Conservation (phyloP, 371 early-diverging fungal genomes). For the Rhizopus arrhizus region DNA sequence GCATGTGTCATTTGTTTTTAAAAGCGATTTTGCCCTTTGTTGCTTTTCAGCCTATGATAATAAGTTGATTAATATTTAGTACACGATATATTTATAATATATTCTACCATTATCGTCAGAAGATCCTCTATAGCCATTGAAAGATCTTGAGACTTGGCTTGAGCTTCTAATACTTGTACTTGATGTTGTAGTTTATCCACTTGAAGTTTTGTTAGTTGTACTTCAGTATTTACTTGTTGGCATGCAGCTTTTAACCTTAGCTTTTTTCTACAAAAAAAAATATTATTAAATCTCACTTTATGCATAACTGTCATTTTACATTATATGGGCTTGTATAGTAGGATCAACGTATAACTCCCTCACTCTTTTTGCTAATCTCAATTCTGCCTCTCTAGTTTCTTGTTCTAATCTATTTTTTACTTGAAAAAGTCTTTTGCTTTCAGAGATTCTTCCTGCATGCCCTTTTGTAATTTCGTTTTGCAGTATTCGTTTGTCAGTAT, state of each 20-base stretch:
- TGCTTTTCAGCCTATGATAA: constrained; percentile 1
- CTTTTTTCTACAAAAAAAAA: constrained; percentile 16
- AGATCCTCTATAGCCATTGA: neutral
- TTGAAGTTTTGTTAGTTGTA: constrained; percentile 3
- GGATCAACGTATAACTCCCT: constrained; percentile 10
- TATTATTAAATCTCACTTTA: neutral
- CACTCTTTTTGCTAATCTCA: constrained; percentile 6
- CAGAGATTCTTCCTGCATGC: neutral
- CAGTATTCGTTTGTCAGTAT: neutral
- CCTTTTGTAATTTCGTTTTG: neutral
- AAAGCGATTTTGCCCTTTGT: neutral
- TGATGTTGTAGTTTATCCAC: neutral
- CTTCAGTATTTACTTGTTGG: constrained; percentile 21
- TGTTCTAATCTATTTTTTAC: constrained; percentile 6
- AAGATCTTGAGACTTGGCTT: too few relatives aligned
- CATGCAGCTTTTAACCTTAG: constrained; percentile 20
- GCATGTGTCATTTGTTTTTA: neutral
- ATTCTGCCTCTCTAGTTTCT: constrained; percentile 9
- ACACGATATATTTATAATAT: neutral
- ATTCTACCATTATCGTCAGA: neutral
- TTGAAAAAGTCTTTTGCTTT: neutral
- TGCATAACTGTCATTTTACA: constrained; percentile 1
- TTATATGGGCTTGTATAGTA: constrained; percentile 9
- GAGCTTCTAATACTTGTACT: neutral
- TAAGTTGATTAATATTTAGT: neutral